Conservation (phyloP, 225 moss, liverwort and hornwort genomes). For the Bryoerythrophyllum caledonicum region DNA sequence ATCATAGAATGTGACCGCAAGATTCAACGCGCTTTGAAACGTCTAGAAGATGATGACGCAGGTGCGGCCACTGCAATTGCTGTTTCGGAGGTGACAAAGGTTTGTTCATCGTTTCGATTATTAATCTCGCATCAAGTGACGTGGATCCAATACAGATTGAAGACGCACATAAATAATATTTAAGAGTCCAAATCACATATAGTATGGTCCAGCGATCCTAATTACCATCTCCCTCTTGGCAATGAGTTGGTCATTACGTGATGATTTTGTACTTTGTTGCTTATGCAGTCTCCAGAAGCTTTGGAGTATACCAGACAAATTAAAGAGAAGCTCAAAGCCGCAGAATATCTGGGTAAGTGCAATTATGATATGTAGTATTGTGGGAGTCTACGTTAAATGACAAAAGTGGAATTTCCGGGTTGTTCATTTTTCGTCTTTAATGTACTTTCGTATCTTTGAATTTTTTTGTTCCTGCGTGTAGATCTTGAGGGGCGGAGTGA, state of each 20-base stretch:
- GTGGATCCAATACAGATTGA: conserved; percentile 6
- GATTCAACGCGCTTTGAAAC: conserved; percentile 73
- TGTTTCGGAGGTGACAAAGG: conserved; percentile 87
- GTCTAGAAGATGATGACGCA: conserved; percentile 85
- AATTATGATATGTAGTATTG: neutral
- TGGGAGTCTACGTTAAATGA: neutral
- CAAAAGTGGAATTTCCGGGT: neutral
- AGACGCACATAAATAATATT: neutral
- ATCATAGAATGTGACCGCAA: conserved; percentile 83
- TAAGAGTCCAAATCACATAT: neutral
- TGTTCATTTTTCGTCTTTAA: neutral
- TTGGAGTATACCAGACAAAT: conserved; percentile 66
- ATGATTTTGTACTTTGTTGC: conserved; percentile 19
- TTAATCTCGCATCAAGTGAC: conserved; percentile 4
- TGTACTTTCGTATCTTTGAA: neutral
- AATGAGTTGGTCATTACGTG: neutral
- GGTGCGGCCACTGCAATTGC: conserved; percentile 86
- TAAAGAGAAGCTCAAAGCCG: conserved; percentile 82
- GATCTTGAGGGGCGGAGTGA: conserved; percentile 81
- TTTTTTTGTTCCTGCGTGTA: conserved; percentile 26
- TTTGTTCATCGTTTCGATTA: conserved; percentile 31
- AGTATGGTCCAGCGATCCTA: neutral
- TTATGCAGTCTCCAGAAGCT: conserved; percentile 67
- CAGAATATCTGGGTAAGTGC: conserved; percentile 74
- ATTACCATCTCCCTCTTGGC: neutral